Evolutionary conservation across 2,329 filamentous ascomycete species (phyloP).

Genomic region (Diplodia intermedia): DNA sequence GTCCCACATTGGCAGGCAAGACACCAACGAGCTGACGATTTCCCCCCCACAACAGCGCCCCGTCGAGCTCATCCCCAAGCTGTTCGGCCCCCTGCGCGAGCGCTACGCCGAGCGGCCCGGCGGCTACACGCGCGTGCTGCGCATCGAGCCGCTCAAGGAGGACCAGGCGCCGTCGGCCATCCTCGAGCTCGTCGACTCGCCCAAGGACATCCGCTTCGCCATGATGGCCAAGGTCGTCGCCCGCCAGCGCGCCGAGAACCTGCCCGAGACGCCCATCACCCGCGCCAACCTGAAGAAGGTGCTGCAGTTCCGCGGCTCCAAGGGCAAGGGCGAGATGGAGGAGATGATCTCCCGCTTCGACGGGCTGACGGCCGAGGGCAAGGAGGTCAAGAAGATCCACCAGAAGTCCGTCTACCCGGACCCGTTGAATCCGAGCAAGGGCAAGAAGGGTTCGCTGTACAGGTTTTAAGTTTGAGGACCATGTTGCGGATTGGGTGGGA

Average conservation of each 20-base stretch:
- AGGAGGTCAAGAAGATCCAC: slow-evolving; percentile 18
- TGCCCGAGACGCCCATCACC: slow-evolving; percentile 73
- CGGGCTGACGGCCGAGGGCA: slow-evolving; percentile 26
- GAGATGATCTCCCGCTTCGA: slow-evolving; percentile 57
- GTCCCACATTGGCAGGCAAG: neutral
- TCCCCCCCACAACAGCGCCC: neutral
- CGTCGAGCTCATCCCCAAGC: slow-evolving; percentile 75
- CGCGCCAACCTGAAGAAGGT: slow-evolving; percentile 82
- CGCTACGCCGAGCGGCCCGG: slow-evolving; percentile 82
- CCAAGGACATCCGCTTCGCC: slow-evolving; percentile 91
- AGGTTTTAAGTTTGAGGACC: neutral
- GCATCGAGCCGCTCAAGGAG: slow-evolving; percentile 84
- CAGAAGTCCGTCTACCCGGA: slow-evolving; percentile 33
- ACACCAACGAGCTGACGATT: neutral
- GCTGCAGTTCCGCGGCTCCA: slow-evolving; percentile 69
- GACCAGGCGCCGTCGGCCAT: slow-evolving; percentile 92
- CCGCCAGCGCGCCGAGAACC: slow-evolving; percentile 59
- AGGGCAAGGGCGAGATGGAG: slow-evolving; percentile 73
- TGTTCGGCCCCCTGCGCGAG: slow-evolving; percentile 81
- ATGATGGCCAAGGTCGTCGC: slow-evolving; percentile 88
- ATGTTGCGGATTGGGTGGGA: neutral
- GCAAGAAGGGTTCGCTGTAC: slow-evolving; percentile 28
- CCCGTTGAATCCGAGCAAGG: slow-evolving; percentile 19
- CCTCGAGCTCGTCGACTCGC: slow-evolving; percentile 92
- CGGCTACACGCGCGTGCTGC: slow-evolving; percentile 93